Base-by-base conservation (phyloP, 2,329 filamentous ascomycete species). In the Beauveria asiatica region DNA sequence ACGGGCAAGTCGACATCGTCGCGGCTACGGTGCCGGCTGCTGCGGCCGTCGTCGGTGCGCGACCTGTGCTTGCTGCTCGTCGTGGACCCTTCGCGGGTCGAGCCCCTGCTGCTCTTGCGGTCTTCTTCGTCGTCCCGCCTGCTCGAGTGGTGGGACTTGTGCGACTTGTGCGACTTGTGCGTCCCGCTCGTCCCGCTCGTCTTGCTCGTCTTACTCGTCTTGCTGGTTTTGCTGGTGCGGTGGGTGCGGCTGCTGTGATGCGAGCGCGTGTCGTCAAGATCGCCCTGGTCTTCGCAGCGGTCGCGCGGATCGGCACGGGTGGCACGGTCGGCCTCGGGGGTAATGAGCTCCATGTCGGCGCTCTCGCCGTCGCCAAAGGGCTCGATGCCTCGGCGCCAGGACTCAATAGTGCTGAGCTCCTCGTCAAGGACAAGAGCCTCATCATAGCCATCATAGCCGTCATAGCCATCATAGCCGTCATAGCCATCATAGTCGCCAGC, bases 361-460 rank as follows among this genome's bases (percentile, higher is more conserved):
- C 68, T 76, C 61, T 77, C 78, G 44, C 76, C 76, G 30, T 76
- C 78, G 55, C 75, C 77, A 33, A 70, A 74, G 0, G 78, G 74
- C 60, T 74, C 67, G 64, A 84, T 83, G 30, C 82, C 83, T n/a
- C 82, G 73, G 8, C 81, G 75, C 83, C 83, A 85, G 0, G 73
- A 75, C 68, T 85, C 83, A 51, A 85, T 85, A 21, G 75, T 75
- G 72, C 81, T 83, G 21, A 85, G 70, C 64, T 84, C 81, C 62
- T 84, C 80, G 61, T 83, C 79, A 16, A 84, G 66, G 2, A 84
- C 74, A n/a, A 84, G 72, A 0, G 82, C 81, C 67, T 85, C 82
- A 55, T 85, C 80, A 46, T 78, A 74, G 48, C 23, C 82, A 55
- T 85, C 80, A 46, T 78, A 74, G 48, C 23, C 23, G 3, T 85